Evolutionary conservation across 2,329 filamentous ascomycete genomes (phyloP).

Genomic region (Fusarium continuum): DNA sequence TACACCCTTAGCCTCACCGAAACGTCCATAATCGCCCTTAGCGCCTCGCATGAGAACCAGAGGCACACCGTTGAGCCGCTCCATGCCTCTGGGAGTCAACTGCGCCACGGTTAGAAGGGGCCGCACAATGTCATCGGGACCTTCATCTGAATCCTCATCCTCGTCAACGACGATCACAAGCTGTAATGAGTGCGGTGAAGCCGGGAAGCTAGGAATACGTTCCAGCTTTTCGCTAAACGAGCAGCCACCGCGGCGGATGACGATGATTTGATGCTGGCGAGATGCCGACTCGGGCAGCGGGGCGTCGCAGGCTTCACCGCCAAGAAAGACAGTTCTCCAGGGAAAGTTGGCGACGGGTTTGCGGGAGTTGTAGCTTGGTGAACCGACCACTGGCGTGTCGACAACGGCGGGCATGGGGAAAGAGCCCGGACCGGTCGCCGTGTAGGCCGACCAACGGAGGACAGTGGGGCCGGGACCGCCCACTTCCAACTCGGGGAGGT

Average conservation of each 20-base stretch:
- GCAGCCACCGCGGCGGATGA: conserved; percentile 84
- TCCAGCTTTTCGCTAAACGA: conserved; percentile 83
- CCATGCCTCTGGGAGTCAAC: conserved; percentile 73
- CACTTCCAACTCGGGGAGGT: conserved; percentile 44
- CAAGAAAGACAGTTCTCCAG: conserved; percentile 78
- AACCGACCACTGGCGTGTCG: conserved; percentile 60
- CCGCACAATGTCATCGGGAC: conserved; percentile 49
- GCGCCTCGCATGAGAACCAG: conserved; percentile 86
- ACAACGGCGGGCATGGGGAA: conserved; percentile 74
- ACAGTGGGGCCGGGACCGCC: conserved; percentile 50
- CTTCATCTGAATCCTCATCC: conserved; percentile 45
- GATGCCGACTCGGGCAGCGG: conserved; percentile 61
- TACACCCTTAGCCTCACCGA: conserved; percentile 71
- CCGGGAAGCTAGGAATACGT: conserved; percentile 82
- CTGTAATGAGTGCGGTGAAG: conserved; percentile 70
- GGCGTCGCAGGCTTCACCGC: conserved; percentile 72
- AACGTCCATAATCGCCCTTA: conserved; percentile 65
- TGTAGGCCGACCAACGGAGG: conserved; percentile 63
- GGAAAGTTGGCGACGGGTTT: conserved; percentile 59
- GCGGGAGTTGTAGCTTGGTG: conserved; percentile 52
- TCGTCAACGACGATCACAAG: conserved; percentile 82
- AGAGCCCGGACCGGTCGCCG: conserved; percentile 65
- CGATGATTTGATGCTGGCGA: conserved; percentile 76
- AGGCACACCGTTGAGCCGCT: conserved; percentile 76
- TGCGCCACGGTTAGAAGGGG: conserved; percentile 83